Base-by-base conservation (phyloP, 1,139 yeast genomes). In the Debaryomyces coudertii region DNA sequence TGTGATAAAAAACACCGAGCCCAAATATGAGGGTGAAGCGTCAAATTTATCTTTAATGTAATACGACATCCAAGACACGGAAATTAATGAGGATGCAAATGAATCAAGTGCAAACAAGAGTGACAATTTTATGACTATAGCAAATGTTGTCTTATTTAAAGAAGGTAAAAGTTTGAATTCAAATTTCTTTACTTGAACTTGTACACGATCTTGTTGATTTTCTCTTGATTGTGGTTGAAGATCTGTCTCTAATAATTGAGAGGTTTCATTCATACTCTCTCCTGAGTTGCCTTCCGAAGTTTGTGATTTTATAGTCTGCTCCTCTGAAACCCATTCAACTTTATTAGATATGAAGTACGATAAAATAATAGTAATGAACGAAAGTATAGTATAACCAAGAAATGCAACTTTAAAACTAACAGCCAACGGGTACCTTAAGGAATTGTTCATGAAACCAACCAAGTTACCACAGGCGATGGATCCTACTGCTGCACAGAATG, bases 21-120 rank as follows among this genome's bases (percentile, higher is more conserved):
- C 80, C 34, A 75, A 61, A 22, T 60, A 56, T 1, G 69, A 57
- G 2, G 79, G 53, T 7, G 66, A 56, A 1, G 69, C 56, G 35
- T 62, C 51, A 53, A 73, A 76, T 49, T 65, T 69, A 9, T 63
- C 57, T 42, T 66, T 67, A 36, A 76, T 64, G 50, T 69, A 76
- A 51, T 63, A 76, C 0, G 77, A 69, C 20, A 66, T 65, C 80
- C 80, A 76, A 3, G 78, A 66, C 24, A 66, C 63, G n/a, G 76
- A 70, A 7, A 70, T 69, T 41, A 74, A 62, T 4, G 79, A 69
- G 5, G 76, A 68, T 5, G 77, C 77, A 48, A 75, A 64, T 1
- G 78, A 66, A 53, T 76, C 80, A 12, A 75, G 55, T 4, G 72
- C 75, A 48, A 71, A 72, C 18, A 76, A 56, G 5, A 67, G 46